Evolutionary conservation across 2,329 filamentous ascomycete species (phyloP), one percentile per base, ranked within the genome.

Genomic region (Cytospora piceae): DNA sequence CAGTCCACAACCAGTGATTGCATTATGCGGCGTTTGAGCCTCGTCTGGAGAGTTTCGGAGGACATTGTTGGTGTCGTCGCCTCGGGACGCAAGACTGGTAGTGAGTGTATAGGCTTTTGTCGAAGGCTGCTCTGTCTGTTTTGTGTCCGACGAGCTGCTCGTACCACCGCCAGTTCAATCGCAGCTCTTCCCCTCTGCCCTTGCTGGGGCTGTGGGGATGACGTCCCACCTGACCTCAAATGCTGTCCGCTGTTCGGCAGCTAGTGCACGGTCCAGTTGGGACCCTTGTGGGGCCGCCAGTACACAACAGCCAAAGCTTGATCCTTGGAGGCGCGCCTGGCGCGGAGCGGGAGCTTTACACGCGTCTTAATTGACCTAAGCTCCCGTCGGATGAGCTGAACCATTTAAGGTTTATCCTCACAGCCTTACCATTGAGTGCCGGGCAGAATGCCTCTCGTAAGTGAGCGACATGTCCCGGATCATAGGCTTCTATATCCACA

Each of bases 1-100:
- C 84, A 85, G 55, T 72, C 71, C 42, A 76, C 70, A 52, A 68
- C 60, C 24, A 29, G 67, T 20, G 65, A 68, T 20, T 67, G 64
- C 61, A 58, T 7, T 42, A 63, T 54, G 34, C 63, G 63, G 42
- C 60, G 61, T 9, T 62, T 51, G 3, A 68, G 42, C 52, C 66
- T 63, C 11, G 63, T 37, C 39, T 53, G 63, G n/a, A 65, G 9
- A 22, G 14, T 52, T 15, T 66, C 59, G n/a, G 63, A 59, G 22
- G 66, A 49, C 66, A 68, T 68, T 5, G 17, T 63, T 15, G 29
- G 32, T 24, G 15, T 5, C 27, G 7, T 42, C 46, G 22, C 17
- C n/a, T 49, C 20, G 32, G 12, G 17, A 34, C 12, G 22, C 55
- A 4, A 49, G 5, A 37, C 17, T 39, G 39, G 52, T 20, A 31